Conservation (phyloP, 257 asterid genomes). For the Jacaranda mimosifolia region DNA sequence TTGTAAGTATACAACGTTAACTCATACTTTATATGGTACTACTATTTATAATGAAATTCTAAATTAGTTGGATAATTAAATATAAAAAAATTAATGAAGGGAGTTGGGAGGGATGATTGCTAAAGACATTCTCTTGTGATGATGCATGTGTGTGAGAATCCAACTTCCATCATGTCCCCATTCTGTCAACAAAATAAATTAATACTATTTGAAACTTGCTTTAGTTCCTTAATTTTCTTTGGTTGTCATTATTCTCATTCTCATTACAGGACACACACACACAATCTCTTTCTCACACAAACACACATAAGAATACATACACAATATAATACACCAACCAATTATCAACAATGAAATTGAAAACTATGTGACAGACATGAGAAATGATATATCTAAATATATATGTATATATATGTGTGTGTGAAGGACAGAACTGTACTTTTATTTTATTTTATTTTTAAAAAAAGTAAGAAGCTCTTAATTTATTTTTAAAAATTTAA, state of each 20-base stretch:
- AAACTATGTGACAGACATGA: not conserved
- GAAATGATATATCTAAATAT: not conserved
- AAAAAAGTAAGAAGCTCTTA: too few species aligned
- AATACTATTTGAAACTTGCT: constrained; percentile 29
- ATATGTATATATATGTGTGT: not conserved
- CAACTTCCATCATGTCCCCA: constrained; percentile 59
- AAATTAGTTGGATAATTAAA: constrained; percentile 24
- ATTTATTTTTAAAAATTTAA: too few species aligned
- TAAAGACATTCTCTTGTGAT: constrained; percentile 43
- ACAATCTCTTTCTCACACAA: not conserved
- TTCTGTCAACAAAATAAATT: constrained; percentile 49
- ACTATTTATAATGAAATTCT: not conserved
- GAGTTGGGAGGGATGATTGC: constrained; percentile 44
- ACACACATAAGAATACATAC: constrained; percentile 2
- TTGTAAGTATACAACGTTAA: too few species aligned
- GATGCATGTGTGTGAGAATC: constrained; percentile 60
- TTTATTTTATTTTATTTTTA: not conserved
- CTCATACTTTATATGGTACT: too few species aligned
- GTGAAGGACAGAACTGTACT: not conserved
- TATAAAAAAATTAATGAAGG: not conserved
- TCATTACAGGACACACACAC: constrained; percentile 6
- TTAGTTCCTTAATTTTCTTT: constrained; percentile 25
- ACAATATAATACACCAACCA: not conserved
- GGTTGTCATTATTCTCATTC: constrained; percentile 37
- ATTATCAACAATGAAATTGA: not conserved